Percentiles rank a stretch among this genome's conserved stretches.
These are phyloP conservation scores for Sechiopsis laciniata DNA, from an alignment of 306 rosid genomes.

Conservation along the genomic window DNA sequence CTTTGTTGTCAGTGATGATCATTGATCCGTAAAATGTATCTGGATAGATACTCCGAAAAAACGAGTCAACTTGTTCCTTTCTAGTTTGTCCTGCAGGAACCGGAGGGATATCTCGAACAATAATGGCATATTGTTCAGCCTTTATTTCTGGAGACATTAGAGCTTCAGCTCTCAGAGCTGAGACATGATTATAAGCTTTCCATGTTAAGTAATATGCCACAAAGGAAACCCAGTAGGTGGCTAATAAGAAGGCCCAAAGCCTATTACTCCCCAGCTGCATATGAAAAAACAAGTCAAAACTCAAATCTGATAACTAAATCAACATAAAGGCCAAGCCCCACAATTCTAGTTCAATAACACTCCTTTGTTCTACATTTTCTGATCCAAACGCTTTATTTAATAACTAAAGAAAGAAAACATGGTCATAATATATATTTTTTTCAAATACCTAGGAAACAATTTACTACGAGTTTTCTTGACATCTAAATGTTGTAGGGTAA, in stretches of 20 bases:
- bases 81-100: conserved; percentile 50
- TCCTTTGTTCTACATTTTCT: neutral
- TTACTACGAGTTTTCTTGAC: too few relatives aligned
- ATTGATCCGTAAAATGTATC: conserved; percentile 76
- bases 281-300: conserved; percentile 17
- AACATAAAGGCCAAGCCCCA: neutral
- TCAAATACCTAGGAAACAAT: too few relatives aligned
- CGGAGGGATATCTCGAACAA: conserved; percentile 87
- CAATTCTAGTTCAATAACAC: neutral
- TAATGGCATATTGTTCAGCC: conserved; percentile 64
- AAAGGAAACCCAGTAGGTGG: conserved; percentile 72
- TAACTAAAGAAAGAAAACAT: neutral
- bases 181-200: conserved; percentile 71
- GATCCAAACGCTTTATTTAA: neutral
- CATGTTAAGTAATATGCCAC: conserved; percentile 63
- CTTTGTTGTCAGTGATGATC: conserved; percentile 68
- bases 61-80: conserved; percentile 73
- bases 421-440: too few relatives aligned
- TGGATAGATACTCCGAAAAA: conserved; percentile 53
- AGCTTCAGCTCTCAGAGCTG: conserved; percentile 56
- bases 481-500: too few relatives aligned
- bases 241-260: conserved; percentile 71
- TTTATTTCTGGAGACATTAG: conserved; percentile 53
- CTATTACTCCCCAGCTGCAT: conserved; percentile 50
- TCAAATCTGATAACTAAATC: conserved; percentile 16